These are phyloP conservation scores for Salix purpurea DNA, from an alignment of 345 rosid species.

Conservation along the genomic window DNA sequence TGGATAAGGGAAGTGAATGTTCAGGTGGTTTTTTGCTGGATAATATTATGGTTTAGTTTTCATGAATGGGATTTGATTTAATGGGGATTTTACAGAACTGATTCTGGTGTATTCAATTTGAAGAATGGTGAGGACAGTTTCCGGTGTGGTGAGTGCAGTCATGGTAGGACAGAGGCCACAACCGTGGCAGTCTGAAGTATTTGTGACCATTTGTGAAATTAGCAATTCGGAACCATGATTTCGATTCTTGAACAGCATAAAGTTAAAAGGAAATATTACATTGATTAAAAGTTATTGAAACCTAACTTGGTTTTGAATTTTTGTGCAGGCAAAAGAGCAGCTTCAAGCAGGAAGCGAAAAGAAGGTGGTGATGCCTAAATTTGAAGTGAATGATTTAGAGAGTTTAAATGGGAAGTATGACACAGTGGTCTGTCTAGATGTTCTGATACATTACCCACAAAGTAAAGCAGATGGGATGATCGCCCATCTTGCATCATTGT, in stretches of 20 bases:
- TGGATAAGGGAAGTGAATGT: background rate
- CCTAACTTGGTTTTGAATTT: background rate
- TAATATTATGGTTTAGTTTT: background rate
- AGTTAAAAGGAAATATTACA: background rate
- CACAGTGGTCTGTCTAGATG: slow-evolving; percentile 85
- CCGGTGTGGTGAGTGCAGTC: background rate
- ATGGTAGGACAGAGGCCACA: too few species aligned
- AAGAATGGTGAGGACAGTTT: background rate
- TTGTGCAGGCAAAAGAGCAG: slow-evolving; percentile 67
- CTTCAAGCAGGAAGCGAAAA: slow-evolving; percentile 29
- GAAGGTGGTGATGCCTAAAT: slow-evolving; percentile 48
- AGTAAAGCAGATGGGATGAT: slow-evolving; percentile 92
- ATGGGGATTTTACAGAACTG: background rate
- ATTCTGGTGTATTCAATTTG: background rate
- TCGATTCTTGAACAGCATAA: background rate
- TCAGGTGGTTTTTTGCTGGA: background rate
- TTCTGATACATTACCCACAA: slow-evolving; percentile 91
- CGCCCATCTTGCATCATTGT: slow-evolving; percentile 85
- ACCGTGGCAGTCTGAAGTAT: background rate
- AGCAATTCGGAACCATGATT: background rate
- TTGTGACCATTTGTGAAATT: background rate
- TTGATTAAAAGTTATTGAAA: background rate
- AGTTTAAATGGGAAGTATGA: slow-evolving; percentile 71
- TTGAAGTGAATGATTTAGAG: slow-evolving; percentile 82
- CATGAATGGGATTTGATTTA: background rate